Base-by-base conservation (phyloP, 371 early-diverging fungal genomes). In the Actinomortierella ambigua region DNA sequence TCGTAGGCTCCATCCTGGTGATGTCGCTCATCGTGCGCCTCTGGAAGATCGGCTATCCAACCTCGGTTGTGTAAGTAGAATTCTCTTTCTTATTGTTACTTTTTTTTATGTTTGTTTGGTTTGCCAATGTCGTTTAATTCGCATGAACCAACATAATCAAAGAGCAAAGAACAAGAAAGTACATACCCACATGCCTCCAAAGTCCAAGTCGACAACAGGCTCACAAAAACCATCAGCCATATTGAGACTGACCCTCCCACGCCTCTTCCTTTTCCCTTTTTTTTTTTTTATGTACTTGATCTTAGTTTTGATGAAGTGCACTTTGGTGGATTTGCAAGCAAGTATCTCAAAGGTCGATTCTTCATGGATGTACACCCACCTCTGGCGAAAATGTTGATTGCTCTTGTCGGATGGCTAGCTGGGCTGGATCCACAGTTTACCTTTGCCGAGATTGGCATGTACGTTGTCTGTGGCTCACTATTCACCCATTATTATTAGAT, bases 291-390 rank as follows among this genome's bases (percentile, higher is more conserved):
- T n/a, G 22, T 26, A 23, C 14, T 49, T 49, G 7, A 9, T 13
- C 27, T 24, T 65, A 73, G 77, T n/a, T 89, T 90, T 70, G 90
- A 90, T 59, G 90, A 88, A 66, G 87, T 87, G 20, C 88, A 88
- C 64, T 87, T 88, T 79, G 89, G 88, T 61, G 80, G 79, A 1
- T 82, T 79, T 44, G 78, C 79, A 22, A 65, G 77, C 51, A 92
- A 95, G 77, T 99, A 99, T 75, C 84, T 99, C 46, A 85, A 88
- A 15, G 82, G 94, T 29, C 85, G 87, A 52, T 99, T 95, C 84
- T 99, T 93, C 81, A 97, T 99, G 84, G 99, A 99, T 79, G 99
- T 99, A 9, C 97, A 98, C 75, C 98, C 98, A 39, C 98, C 98
- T 1, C 81, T 99, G 26, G 99, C 98, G 14, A 99, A 99, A 69